Base-by-base conservation (phyloP, 768 basidiomycete species). In the Kwoniella mangroviensis region DNA sequence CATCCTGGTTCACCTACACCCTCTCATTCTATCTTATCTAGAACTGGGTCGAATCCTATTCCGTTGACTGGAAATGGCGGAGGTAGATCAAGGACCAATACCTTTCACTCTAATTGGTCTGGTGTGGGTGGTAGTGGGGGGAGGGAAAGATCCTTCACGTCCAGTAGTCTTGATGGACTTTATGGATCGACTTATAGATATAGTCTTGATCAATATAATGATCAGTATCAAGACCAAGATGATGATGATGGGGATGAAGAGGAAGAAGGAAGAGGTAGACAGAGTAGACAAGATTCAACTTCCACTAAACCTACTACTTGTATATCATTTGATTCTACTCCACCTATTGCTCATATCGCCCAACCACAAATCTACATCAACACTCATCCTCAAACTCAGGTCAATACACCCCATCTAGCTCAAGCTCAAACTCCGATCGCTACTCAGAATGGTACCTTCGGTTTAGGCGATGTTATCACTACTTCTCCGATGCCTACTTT, bases 231-330 rank as follows among this genome's bases (percentile, higher is more conserved):
- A 15, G 59, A 66, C 15, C 19, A 56, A 17, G 68, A 63, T 51
- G 42, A 41, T n/a, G 62, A 64, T 22, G 42, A 64, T 13, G 68
- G 63, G 91, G 78, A 90, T 90, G 77, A 88, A 90, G 45, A 57
- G 65, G 28, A 92, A 91, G 6, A 71, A 53, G 80, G 71, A 4
- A 28, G 52, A 19, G 63, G 68, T 24, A 60, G 61, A 63, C 68
- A 54, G 13, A 72, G 68, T 62, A 26, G 75, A 55, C 70, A 63
- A 34, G 76, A 74, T 65, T 75, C 71, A 28, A 70, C 75, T 0
- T 92, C 91, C 76, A 98, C 95, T 13, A 97, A 97, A 82, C 95
- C 94, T 2, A 98, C 95, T 5, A 98, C 95, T 0, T 83, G 98
- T 26, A 85, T 97, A n/a, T 93, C 92, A 74, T 88, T 96, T 71